Conservation (phyloP, 805 yeast genomes). For the Wickerhamiella sergipiensis region DNA sequence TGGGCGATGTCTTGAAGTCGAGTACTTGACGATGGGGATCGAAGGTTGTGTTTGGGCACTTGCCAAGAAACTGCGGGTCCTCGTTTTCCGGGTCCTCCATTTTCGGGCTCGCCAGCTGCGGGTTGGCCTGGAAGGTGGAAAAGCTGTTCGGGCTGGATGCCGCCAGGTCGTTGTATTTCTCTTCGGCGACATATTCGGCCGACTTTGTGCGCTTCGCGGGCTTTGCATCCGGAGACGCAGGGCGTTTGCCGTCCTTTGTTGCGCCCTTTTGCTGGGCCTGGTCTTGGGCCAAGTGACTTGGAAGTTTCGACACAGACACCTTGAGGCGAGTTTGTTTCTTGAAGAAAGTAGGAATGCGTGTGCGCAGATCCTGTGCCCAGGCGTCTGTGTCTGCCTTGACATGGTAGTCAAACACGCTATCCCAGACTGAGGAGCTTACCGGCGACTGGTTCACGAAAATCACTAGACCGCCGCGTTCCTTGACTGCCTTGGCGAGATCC, state of each 20-base stretch:
- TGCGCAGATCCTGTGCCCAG: constrained; percentile 48
- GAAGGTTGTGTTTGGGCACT: neutral
- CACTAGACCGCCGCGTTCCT: constrained; percentile 62
- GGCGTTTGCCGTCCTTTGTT: neutral
- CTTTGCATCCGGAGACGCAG: neutral
- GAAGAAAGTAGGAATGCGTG: constrained; percentile 48
- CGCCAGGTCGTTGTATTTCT: neutral
- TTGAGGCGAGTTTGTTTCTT: constrained; percentile 30
- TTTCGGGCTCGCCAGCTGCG: neutral
- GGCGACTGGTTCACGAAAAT: constrained; percentile 61
- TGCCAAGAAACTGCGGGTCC: neutral
- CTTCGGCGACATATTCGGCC: neutral
- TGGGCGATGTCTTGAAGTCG: neutral
- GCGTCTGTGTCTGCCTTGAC: constrained; percentile 68
- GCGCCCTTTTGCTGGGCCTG: neutral
- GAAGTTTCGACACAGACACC: constrained; percentile 2
- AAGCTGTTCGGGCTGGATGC: neutral
- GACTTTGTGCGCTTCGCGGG: neutral
- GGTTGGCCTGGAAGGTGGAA: neutral
- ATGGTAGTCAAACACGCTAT: constrained; percentile 62
- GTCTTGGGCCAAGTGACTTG: neutral
- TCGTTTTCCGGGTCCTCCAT: neutral
- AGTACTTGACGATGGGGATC: neutral
- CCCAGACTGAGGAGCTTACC: constrained; percentile 47
- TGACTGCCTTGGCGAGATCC: constrained; percentile 53